Conservation (phyloP, 2,329 filamentous ascomycete species). For the Graphilbum sp. region DNA sequence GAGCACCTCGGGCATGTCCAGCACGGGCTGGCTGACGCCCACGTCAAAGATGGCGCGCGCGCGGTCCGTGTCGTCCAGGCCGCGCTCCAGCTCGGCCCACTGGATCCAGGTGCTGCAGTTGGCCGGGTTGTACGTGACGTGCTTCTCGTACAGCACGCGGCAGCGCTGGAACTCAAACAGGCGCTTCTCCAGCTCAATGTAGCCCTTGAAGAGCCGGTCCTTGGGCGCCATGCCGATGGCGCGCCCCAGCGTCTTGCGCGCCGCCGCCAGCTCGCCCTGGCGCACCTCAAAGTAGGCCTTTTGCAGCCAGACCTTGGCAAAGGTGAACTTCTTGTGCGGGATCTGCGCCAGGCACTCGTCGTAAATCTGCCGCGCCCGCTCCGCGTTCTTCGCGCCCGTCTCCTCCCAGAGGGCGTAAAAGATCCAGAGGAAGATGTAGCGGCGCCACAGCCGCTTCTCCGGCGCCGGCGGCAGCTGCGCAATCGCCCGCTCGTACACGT, state of each 20-base stretch:
- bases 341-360: constrained; percentile 73
- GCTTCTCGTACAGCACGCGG: constrained; percentile 83
- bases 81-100: constrained; percentile 84
- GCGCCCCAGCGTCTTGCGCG: constrained; percentile 76
- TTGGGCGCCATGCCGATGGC: constrained; percentile 93
- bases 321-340: constrained; percentile 93
- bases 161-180: constrained; percentile 89
- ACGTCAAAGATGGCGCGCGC: constrained; percentile 85
- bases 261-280: constrained; percentile 62
- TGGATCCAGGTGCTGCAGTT: constrained; percentile 94
- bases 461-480: constrained; percentile 88
- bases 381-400: constrained; percentile 60
- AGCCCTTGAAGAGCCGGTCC: constrained; percentile 85
- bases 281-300: constrained; percentile 89
- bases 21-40: constrained; percentile 60
- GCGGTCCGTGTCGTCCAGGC: constrained; percentile 76
- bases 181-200: constrained; percentile 83
- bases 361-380: constrained; percentile 79
- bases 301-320: constrained; percentile 89
- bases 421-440: constrained; percentile 95
- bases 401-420: constrained; percentile 97
- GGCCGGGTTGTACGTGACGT: constrained; percentile 77
- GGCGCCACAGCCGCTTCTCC: constrained; percentile 92
- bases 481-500: constrained; percentile 90
- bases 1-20: constrained; percentile 94